These are phyloP conservation scores for Pluteus cervinus DNA, from an alignment of 768 basidiomycete genomes.

Conservation along the genomic window DNA sequence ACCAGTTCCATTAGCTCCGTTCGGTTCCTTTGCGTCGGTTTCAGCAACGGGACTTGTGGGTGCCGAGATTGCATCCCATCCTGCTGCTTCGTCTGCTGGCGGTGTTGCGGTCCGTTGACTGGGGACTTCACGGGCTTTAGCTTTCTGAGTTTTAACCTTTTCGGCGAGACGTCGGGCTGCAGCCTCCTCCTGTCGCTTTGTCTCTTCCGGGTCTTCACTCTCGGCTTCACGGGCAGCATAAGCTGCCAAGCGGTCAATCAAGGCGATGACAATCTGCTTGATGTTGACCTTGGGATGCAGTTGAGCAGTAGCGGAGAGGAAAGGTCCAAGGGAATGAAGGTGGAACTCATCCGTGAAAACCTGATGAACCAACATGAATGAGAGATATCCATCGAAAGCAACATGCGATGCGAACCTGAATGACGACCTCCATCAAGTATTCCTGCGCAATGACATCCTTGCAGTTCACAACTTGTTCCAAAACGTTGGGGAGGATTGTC, in stretches of 20 bases:
- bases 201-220: constrained; percentile 92
- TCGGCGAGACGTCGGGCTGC: constrained; percentile 85
- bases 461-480: constrained; percentile 97
- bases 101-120: constrained; percentile 14
- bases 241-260: constrained; percentile 92
- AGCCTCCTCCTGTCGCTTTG: constrained; percentile 88
- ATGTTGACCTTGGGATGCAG: constrained; percentile 98
- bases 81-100: no score
- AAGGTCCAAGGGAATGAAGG: constrained; percentile 90
- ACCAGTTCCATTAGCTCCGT: constrained; percentile 14
- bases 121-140: constrained; percentile 39
- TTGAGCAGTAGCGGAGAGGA: constrained; percentile 93
- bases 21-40: constrained; percentile 1
- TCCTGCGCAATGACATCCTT: constrained; percentile 99
- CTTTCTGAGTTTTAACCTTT: constrained; percentile 72
- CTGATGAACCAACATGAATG: constrained; percentile 28
- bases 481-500: constrained; percentile 82
- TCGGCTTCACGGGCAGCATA: constrained; percentile 98
- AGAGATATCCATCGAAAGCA: not conserved
- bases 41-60: constrained; percentile 1
- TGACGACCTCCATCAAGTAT: constrained; percentile 99
- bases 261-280: constrained; percentile 95
- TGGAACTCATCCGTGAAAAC: constrained; percentile 99
- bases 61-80: no score
- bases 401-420: constrained; percentile 62